These are phyloP conservation scores for Exophiala dermatitidis DNA, from an alignment of 2,329 filamentous ascomycete species.

Conservation along the genomic window DNA sequence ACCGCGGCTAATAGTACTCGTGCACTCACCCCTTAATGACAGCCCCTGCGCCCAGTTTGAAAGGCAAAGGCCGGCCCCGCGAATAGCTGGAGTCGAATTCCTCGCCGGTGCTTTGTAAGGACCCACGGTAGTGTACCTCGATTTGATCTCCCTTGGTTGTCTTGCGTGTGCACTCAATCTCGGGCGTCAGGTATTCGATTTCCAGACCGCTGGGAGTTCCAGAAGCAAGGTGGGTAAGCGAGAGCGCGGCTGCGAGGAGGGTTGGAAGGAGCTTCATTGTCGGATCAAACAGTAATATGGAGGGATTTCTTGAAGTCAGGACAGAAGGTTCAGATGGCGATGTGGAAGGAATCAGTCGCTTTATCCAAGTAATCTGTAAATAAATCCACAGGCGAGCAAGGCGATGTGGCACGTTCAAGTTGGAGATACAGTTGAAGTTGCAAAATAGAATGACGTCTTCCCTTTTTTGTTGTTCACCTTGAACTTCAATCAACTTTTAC, in stretches of 20 bases:
- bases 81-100: constrained; percentile 83
- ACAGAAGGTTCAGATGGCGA: background rate
- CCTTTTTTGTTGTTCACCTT: too few relatives aligned
- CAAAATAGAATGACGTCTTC: too few relatives aligned
- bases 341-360: background rate
- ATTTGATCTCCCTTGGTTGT: constrained; percentile 69
- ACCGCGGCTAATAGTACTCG: background rate
- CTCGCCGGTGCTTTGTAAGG: constrained; percentile 62
- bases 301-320: background rate
- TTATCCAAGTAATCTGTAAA: too few relatives aligned
- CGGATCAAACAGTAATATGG: background rate
- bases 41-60: constrained; percentile 69
- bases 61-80: constrained; percentile 65
- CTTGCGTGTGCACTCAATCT: constrained; percentile 69
- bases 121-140: constrained; percentile 82
- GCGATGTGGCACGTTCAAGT: too few relatives aligned
- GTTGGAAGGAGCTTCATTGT: constrained; percentile 18
- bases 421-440: too few relatives aligned
- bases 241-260: constrained; percentile 33
- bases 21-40: constrained; percentile 76
- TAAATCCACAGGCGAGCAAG: too few relatives aligned
- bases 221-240: constrained; percentile 37
- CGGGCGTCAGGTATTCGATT: constrained; percentile 66
- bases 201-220: constrained; percentile 51
- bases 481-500: too few relatives aligned